Base-by-base conservation (phyloP, 1,284 basidiomycete species). In the Athelia sp. region DNA sequence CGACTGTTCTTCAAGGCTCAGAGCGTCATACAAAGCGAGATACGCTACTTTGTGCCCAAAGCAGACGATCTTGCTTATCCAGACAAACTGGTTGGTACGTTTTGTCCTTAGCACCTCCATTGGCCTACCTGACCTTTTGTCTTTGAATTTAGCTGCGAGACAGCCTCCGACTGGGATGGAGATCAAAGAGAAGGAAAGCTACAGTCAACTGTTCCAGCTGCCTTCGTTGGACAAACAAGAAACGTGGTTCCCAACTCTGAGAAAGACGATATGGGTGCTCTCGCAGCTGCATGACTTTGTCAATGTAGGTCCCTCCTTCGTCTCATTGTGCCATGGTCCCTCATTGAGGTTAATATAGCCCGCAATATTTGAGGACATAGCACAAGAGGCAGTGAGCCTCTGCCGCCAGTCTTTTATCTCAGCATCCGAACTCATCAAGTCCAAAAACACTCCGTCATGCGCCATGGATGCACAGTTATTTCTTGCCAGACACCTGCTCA, bases 1-100 rank as follows among this genome's bases (percentile, higher is more conserved):
- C 73, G 93, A 47, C 67, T 97, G 46, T 92, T 97, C 57, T 97
- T 97, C 76, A 88, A 95, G 61, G 93, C 93, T 8, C 93, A 97
- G 66, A 80, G 90, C 1, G 78, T 96, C 45, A 83, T 97, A 43
- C 89, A 94, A 61, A 78, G 81, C 24, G 93, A 97, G 46, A 91
- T 97, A 38, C 72, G 87, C 58, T 84, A 90, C 61, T 96, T 88
- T 66, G 74, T 76, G 1, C 84, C 91, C 0, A 87, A 81, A 56
- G 68, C 76, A 4, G 84, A 83, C 56, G 94, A 96, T 64, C 66
- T 97, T 34, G 82, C 84, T 15, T 97, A 93, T 68, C 93, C 93
- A 15, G 84, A 84, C 49, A 88, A 86, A 56, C 75, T 92, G 42
- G 65, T 80, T 49, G 74, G 85, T 84, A 49, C 54, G 79, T 69